Evolutionary conservation across 768 basidiomycete species (phyloP).

Genomic region (Russula olivacea): DNA sequence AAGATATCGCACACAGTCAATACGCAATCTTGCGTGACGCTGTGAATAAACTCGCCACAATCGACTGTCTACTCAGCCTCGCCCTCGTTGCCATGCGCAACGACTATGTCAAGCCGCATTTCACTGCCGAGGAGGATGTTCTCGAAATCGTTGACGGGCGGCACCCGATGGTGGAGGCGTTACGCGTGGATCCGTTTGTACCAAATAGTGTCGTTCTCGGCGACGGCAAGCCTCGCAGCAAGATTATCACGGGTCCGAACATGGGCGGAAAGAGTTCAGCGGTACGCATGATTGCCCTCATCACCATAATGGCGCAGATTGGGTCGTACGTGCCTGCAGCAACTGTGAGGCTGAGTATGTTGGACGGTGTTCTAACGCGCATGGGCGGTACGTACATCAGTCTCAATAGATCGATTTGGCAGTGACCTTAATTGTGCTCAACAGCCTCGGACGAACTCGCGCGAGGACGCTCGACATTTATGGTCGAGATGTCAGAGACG

Average conservation of each 20-base stretch:
- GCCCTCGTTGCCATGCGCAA: constrained; percentile 70
- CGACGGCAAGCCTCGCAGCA: constrained; percentile 43
- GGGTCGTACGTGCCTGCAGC: constrained; percentile 87
- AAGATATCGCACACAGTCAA: constrained; percentile 58
- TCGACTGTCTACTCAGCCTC: constrained; percentile 84
- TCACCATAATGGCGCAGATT: constrained; percentile 80
- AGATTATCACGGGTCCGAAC: constrained; percentile 80
- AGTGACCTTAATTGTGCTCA: constrained; percentile 2
- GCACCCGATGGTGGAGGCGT: constrained; percentile 87
- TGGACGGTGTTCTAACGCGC: constrained; percentile 80
- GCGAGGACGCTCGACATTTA: constrained; percentile 87
- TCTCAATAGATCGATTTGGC: constrained; percentile 2
- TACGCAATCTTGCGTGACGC: constrained; percentile 69
- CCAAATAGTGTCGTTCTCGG: constrained; percentile 74
- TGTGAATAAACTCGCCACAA: constrained; percentile 73
- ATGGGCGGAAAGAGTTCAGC: constrained; percentile 88
- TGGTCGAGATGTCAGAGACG: constrained; percentile 96
- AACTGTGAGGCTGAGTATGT: constrained; percentile 64
- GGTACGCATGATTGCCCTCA: constrained; percentile 72
- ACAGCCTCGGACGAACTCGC: constrained; percentile 83
- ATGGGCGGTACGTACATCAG: constrained; percentile 65
- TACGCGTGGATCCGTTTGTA: constrained; percentile 76
- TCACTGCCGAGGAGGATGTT: constrained; percentile 57
- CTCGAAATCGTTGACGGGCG: constrained; percentile 79
- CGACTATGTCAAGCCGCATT: constrained; percentile 73